Evolutionary conservation across 1,284 basidiomycete species (phyloP), one percentile per base, ranked within the genome.

Genomic region (Apiotrichum veenhuisii): DNA sequence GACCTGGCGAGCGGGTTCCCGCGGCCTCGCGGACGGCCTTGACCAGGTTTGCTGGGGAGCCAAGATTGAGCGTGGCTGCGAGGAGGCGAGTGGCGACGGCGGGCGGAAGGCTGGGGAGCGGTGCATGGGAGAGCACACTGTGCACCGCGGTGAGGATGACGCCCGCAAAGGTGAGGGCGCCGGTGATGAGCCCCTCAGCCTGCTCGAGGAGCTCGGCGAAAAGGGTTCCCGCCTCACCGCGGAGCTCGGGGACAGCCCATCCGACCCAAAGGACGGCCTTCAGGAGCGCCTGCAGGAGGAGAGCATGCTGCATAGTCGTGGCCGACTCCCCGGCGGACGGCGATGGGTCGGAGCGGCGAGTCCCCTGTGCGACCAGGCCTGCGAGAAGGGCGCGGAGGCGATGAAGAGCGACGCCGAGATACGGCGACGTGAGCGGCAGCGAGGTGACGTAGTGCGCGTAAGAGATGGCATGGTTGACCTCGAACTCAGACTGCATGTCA

Each of bases 391-490:
- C 22, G 22, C 65, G 62, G n/a, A 75, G 55, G 3, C 58, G 61
- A 1, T 61, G 62, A 3, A 73, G 56, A 5, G 67, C 56, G 18
- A 54, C 27, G 10, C 57, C 41, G 9, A 74, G 62, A 36, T 52
- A 54, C 5, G 44, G 30, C 23, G 52, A 48, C 2, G 45, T n/a
- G 10, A 37, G 22, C 1, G 52, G 45, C 17, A 59, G 55, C 11
- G 70, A 71, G 12, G 69, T 62, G 23, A 74, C 69, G 50, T 77
- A 77, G 58, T 71, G 71, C 12, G 73, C 69, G 46, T 70, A 77
- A 8, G 74, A 74, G 62, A 75, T 71, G 25, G 70, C 72, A 54
- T 73, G 71, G 61, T 77, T 75, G 58, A 72, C 59, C 52, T 74
- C 70, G 44, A 69, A 70, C 44, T 73, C 70, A 52, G 56, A 64